These are phyloP conservation scores for Dictyostelium capitatum DNA, from an alignment of 78 protist species.

Conservation along the genomic window DNA sequence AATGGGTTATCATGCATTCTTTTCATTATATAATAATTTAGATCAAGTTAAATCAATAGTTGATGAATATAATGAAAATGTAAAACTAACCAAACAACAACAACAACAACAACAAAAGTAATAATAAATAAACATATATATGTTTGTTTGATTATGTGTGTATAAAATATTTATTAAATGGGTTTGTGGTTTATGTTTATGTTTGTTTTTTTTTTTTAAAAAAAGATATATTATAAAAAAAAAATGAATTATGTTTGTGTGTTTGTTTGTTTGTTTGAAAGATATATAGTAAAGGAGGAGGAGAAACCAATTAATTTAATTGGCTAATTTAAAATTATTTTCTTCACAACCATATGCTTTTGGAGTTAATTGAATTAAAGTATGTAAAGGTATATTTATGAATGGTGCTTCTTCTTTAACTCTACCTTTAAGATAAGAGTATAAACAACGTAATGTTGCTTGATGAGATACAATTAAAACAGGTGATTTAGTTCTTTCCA, in stretches of 20 bases:
- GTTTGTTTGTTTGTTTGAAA: no score
- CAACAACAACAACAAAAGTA: not conserved
- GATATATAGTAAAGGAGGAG: no score
- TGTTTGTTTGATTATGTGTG: not conserved
- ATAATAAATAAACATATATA: not conserved
- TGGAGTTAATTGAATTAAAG: constrained; percentile 89
- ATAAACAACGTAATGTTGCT: constrained; percentile 92
- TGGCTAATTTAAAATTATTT: constrained; percentile 44
- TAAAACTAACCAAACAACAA: not conserved
- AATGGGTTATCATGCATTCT: constrained; percentile 70
- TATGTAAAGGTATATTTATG: constrained; percentile 88
- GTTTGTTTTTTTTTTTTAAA: not conserved
- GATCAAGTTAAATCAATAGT: constrained; percentile 13
- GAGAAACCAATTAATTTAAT: not conserved
- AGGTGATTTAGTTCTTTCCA: constrained; percentile 88
- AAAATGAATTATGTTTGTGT: not conserved
- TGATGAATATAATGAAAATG: constrained; percentile 21
- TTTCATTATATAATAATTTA: constrained; percentile 41
- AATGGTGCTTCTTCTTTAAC: constrained; percentile 86
- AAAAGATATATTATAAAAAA: not conserved
- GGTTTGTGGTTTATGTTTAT: not conserved
- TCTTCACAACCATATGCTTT: constrained; percentile 86
- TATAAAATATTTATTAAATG: no score
- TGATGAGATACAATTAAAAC: constrained; percentile 93
- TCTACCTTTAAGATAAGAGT: constrained; percentile 88